Percentiles rank a stretch among this genome's conserved stretches.
phyloP scores from a whole-genome alignment of 768 basidiomycete genomes.

The Boletellus emodensis region DNA sequence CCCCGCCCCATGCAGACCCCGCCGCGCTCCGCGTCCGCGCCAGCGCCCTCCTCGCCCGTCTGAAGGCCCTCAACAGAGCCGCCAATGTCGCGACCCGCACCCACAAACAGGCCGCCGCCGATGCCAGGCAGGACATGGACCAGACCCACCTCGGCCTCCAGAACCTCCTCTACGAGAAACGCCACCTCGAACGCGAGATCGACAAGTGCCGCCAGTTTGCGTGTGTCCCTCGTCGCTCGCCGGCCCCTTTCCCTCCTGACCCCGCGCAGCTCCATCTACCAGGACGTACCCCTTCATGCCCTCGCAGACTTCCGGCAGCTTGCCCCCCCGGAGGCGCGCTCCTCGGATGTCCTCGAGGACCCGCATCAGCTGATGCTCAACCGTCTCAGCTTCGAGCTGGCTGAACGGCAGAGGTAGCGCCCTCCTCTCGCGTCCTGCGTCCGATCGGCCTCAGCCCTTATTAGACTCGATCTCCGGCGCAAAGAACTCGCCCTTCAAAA shows the following conservation, averaged over 20 bases:
- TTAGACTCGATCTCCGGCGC: constrained; percentile 67
- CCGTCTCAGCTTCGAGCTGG: constrained; percentile 81
- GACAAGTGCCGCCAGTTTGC: constrained; percentile 91
- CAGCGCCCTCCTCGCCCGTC: constrained; percentile 70
- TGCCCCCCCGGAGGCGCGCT: constrained; percentile 66
- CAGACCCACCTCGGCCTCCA: constrained; percentile 82
- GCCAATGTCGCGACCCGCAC: constrained; percentile 67
- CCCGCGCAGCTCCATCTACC: constrained; percentile 70
- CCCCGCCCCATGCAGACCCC: constrained; percentile 42
- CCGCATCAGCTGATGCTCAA: constrained; percentile 86
- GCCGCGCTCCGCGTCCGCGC: constrained; percentile 57
- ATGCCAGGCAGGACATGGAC: constrained; percentile 85
- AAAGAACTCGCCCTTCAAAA: constrained; percentile 68
- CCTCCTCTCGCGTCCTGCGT: background rate
- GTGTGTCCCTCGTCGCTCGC: constrained; percentile 41
- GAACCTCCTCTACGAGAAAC: constrained; percentile 84
- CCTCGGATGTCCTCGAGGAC: constrained; percentile 57
- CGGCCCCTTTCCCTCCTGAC: constrained; percentile 1
- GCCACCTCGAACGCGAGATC: constrained; percentile 87
- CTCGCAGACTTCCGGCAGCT: constrained; percentile 63
- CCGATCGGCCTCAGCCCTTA: constrained; percentile 2
- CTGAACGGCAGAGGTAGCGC: constrained; percentile 78
- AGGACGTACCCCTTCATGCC: constrained; percentile 74
- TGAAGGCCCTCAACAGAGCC: constrained; percentile 74
- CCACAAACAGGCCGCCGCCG: constrained; percentile 67